Evolutionary conservation across 164 flowering plant genomes (phyloP).

Genomic region (Brasenia schreberi): DNA sequence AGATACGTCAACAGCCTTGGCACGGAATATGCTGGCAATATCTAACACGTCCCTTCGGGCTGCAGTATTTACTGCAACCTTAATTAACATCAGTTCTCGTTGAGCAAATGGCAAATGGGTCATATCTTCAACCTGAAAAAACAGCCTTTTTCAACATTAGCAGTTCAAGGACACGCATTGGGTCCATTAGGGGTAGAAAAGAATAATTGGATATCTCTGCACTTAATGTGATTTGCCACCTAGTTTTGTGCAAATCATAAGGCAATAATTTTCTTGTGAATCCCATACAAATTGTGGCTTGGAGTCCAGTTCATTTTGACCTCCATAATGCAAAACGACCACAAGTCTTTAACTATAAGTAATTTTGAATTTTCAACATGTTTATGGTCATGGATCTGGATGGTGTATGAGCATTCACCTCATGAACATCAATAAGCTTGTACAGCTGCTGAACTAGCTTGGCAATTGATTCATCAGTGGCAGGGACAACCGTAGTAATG

Average conservation of each 20-base stretch:
- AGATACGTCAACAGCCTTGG: constrained; percentile 92
- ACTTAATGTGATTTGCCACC: too few relatives aligned
- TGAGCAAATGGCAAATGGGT: constrained; percentile 93
- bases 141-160: constrained; percentile 4
- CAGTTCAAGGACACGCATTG: neutral
- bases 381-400: neutral
- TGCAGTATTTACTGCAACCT: constrained; percentile 75
- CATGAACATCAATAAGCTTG: constrained; percentile 75
- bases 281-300: too few relatives aligned
- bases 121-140: constrained; percentile 65
- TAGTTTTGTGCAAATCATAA: too few relatives aligned
- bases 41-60: constrained; percentile 93
- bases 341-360: neutral
- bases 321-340: neutral
- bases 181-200: too few relatives aligned
- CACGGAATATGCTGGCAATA: constrained; percentile 87
- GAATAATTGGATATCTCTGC: too few relatives aligned
- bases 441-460: constrained; percentile 85
- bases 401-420: constrained; percentile 27
- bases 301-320: neutral
- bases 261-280: too few relatives aligned
- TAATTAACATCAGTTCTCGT: constrained; percentile 90
- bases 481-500: constrained; percentile 96
- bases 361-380: neutral
- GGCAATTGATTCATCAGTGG: constrained; percentile 79